Evolutionary conservation across 352 stramenopile species (phyloP).

Genomic region (Peronospora farinosa): DNA sequence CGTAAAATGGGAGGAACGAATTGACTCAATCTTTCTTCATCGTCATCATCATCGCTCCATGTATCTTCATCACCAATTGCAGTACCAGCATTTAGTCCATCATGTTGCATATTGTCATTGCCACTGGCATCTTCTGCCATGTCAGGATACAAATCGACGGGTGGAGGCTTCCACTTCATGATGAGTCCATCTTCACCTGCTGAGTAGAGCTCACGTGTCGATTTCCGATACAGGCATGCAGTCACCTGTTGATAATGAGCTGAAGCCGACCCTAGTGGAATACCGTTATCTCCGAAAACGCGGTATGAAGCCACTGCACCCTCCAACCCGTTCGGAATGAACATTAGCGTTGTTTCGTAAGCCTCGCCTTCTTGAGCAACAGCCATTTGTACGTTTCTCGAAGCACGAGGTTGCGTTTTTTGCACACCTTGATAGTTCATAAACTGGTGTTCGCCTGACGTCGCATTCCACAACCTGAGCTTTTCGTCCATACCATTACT

Average conservation of each 20-base stretch:
- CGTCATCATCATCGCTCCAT: slow-evolving; percentile 58
- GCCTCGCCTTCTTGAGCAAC: slow-evolving; percentile 52
- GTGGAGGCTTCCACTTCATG: slow-evolving; percentile 54
- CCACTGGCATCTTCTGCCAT: slow-evolving; percentile 8
- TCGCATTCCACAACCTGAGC: slow-evolving; percentile 59
- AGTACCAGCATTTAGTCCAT: slow-evolving; percentile 11
- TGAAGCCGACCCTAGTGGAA: slow-evolving; percentile 26
- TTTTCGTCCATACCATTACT: slow-evolving; percentile 53
- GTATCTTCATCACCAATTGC: slow-evolving; percentile 32
- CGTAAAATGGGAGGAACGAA: slow-evolving; percentile 69
- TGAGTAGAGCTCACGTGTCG: slow-evolving; percentile 50
- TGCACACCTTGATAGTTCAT: slow-evolving; percentile 52
- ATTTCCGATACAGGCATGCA: slow-evolving; percentile 51
- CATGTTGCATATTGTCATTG: slow-evolving; percentile 1
- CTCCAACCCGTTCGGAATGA: slow-evolving; percentile 50
- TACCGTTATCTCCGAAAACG: slow-evolving; percentile 43
- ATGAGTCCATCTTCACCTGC: slow-evolving; percentile 61
- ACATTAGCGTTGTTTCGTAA: slow-evolving; percentile 46
- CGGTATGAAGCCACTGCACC: slow-evolving; percentile 45
- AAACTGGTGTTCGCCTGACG: slow-evolving; percentile 58
- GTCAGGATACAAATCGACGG: slow-evolving; percentile 26
- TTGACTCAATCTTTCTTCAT: slow-evolving; percentile 21
- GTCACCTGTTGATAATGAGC: slow-evolving; percentile 62
- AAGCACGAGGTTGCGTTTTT: slow-evolving; percentile 25
- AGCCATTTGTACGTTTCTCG: slow-evolving; percentile 48